Percentiles rank a stretch among this genome's conserved stretches.
Evolutionary conservation across 2,329 filamentous ascomycete species (phyloP).

Genomic region (Colletotrichum gloeosporioides): DNA sequence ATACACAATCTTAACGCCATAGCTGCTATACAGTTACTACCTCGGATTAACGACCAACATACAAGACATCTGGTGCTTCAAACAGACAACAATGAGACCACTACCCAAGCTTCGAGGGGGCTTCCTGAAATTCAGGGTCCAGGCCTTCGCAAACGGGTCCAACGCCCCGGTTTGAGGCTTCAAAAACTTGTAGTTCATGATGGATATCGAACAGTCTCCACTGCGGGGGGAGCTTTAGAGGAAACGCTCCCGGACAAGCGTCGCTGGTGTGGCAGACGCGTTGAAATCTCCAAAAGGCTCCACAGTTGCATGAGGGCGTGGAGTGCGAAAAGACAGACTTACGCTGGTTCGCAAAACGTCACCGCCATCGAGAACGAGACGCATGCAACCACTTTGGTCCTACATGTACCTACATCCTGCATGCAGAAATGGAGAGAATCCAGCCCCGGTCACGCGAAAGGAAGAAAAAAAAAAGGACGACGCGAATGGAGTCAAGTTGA

Average conservation of each 20-base stretch:
- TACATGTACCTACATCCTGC: constrained; percentile 7
- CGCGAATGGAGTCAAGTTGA: background rate
- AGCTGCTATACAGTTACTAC: background rate
- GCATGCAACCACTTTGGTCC: constrained; percentile 17
- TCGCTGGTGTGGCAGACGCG: background rate
- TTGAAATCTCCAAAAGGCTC: background rate
- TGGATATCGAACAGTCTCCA: constrained; percentile 9
- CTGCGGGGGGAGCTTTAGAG: constrained; percentile 9
- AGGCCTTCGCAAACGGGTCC: constrained; percentile 3
- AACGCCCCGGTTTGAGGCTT: constrained; percentile 12
- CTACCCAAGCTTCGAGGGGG: background rate
- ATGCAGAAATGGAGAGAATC: background rate
- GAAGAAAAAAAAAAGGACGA: background rate
- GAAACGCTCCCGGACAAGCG: constrained; percentile 8
- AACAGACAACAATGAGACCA: background rate
- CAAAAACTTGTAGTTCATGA: constrained; percentile 11
- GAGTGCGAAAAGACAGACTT: background rate
- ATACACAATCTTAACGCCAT: background rate
- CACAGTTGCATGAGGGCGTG: background rate
- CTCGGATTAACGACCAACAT: background rate
- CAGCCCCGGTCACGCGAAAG: background rate
- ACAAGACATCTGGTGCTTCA: background rate
- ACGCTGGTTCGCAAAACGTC: background rate
- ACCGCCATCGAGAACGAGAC: background rate
- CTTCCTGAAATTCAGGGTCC: constrained; percentile 2